These are phyloP conservation scores for Saccharomycopsis fodiens DNA, from an alignment of 805 yeast species.

Conservation along the genomic window DNA sequence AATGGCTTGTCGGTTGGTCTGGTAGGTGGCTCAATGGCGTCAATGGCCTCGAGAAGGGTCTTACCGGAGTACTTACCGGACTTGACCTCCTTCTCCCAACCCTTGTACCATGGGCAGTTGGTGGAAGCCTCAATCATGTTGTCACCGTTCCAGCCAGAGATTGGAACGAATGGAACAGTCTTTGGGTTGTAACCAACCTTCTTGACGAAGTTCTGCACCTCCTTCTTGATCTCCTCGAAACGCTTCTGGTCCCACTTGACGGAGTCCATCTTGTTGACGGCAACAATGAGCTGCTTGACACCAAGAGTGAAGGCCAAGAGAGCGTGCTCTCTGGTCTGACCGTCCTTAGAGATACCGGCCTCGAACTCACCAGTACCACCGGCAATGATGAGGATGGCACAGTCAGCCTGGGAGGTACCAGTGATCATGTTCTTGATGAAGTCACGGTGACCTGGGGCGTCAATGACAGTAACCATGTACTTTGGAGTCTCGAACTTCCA, in stretches of 20 bases:
- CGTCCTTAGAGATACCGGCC: constrained; percentile 92
- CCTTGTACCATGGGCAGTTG: constrained; percentile 86
- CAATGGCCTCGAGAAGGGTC: constrained; percentile 81
- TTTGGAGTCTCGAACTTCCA: constrained; percentile 91
- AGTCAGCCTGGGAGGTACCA: constrained; percentile 91
- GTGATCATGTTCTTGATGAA: constrained; percentile 95
- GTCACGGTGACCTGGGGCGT: constrained; percentile 96
- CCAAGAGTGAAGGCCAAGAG: constrained; percentile 84
- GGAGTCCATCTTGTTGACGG: constrained; percentile 93
- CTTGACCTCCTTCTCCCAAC: constrained; percentile 76
- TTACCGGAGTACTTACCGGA: constrained; percentile 65
- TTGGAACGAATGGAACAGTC: constrained; percentile 82
- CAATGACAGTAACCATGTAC: constrained; percentile 84
- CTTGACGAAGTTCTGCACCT: constrained; percentile 73
- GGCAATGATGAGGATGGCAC: constrained; percentile 86
- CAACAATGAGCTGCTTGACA: constrained; percentile 80
- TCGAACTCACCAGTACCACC: constrained; percentile 93
- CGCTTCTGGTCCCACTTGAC: constrained; percentile 80
- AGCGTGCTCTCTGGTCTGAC: constrained; percentile 95
- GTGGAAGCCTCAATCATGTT: constrained; percentile 80
- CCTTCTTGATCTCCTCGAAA: constrained; percentile 66
- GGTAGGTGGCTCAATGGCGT: constrained; percentile 69
- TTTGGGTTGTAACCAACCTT: constrained; percentile 80
- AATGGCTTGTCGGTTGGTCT: constrained; percentile 85
- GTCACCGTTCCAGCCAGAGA: constrained; percentile 91